A percentile compares a stretch with the other conserved stretches of the same genome.
Conservation (phyloP, 805 yeast species). For the Wickerhamiella spandovensis region DNA sequence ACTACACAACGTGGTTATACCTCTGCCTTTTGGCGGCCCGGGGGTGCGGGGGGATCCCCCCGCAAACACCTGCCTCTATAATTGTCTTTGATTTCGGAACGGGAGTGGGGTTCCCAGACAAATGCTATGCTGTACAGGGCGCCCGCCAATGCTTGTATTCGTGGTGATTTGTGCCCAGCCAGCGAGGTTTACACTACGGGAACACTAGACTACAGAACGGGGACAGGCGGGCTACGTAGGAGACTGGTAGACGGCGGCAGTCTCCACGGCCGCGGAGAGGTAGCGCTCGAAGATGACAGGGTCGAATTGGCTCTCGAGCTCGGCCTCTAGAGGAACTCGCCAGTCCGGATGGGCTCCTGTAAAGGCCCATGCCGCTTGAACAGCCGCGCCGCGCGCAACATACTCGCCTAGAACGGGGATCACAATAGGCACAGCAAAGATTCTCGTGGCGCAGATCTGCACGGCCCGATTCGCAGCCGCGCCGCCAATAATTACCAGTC, state of each 20-base stretch:
- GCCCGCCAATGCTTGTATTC: too few species aligned
- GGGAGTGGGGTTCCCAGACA: too few species aligned
- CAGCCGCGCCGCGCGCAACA: constrained; percentile 19
- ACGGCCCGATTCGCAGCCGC: constrained; percentile 17
- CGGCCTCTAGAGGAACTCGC: constrained; percentile 11
- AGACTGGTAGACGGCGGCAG: background rate
- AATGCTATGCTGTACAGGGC: too few species aligned
- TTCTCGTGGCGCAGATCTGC: constrained; percentile 13
- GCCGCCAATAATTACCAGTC: constrained; percentile 18
- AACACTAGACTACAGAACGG: too few species aligned
- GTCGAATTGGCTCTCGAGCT: constrained; percentile 3
- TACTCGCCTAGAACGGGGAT: constrained; percentile 17
- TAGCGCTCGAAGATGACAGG: constrained; percentile 10
- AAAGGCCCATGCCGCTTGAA: constrained; percentile 19
- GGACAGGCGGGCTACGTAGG: too few species aligned
- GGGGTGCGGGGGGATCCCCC: too few species aligned
- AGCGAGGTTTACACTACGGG: too few species aligned
- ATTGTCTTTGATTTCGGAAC: too few species aligned
- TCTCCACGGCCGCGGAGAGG: background rate
- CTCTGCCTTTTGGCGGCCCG: too few species aligned
- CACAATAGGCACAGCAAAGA: constrained; percentile 11
- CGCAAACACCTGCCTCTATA: too few species aligned
- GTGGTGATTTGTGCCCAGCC: too few species aligned
- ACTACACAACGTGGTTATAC: too few species aligned
- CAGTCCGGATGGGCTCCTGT: constrained; percentile 13